phyloP scores from a whole-genome alignment of 1,284 basidiomycete genomes.

The Fomitiporia mediterranea region DNA sequence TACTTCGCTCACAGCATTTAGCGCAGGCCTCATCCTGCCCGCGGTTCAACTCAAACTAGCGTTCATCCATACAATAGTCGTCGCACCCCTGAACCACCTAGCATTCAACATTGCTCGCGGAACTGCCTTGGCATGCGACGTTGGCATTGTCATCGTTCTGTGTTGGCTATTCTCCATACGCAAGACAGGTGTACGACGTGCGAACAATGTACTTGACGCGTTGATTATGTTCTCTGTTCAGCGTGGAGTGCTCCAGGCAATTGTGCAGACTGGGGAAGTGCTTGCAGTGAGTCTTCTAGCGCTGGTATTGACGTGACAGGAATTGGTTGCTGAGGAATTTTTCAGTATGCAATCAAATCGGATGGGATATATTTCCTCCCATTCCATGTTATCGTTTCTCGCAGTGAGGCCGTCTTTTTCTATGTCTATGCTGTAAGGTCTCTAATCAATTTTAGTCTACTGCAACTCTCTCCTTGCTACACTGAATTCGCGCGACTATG shows the following conservation, averaged over 20 bases:
- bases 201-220: constrained; percentile 15
- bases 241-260: constrained; percentile 15
- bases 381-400: constrained; percentile 18
- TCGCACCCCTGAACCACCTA: constrained; percentile 7
- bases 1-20: constrained; percentile 7
- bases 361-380: constrained; percentile 12
- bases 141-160: constrained; percentile 13
- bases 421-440: neutral
- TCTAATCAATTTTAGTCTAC: constrained; percentile 1
- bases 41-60: constrained; percentile 5
- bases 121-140: constrained; percentile 15
- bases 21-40: constrained; percentile 13
- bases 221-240: constrained; percentile 18
- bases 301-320: neutral
- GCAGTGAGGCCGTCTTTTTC: constrained; percentile 5
- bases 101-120: constrained; percentile 18
- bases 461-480: constrained; percentile 18
- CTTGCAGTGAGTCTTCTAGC: constrained; percentile 3
- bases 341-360: constrained; percentile 16
- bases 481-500: constrained; percentile 16
- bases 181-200: constrained; percentile 8
- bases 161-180: constrained; percentile 15
- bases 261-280: constrained; percentile 17
- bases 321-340: neutral
- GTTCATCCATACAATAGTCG: constrained; percentile 10